Evolutionary conservation across 2,329 filamentous ascomycete species (phyloP), one percentile per base, ranked within the genome.

Genomic region (Talaromyces rugulosus): DNA sequence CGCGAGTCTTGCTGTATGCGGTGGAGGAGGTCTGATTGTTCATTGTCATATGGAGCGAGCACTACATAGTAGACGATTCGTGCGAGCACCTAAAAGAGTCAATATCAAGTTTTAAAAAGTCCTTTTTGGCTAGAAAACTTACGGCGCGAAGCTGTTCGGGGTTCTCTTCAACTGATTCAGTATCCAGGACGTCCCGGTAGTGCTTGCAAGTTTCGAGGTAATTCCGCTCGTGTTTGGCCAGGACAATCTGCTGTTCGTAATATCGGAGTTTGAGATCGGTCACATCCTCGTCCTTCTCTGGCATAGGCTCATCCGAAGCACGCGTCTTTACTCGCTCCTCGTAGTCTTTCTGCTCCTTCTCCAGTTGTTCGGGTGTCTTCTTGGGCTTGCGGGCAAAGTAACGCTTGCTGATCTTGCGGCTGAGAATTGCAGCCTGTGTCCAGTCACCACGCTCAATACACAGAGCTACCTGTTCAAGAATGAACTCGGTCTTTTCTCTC

Each of bases 151-250:
- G 86, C 79, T 96, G 92, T 65, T 88, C 82, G 7, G 92, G 85
- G 74, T 97, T 92, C 68, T 96, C 87, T 78, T 98, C 92, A 4
- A 99, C 92, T 3, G 93, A 91, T 76, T 96, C 92, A 0, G 96
- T 99, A 74, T 99, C 94, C 64, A 99, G 80, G 4, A 99, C 94
- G 75, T 98, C 93, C 75, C 95, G 86, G 81, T 98, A 99, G 80
- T 99, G 88, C 80, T 99, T 99, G 87, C 95, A 99, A 36, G 89
- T 94, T 66, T 98, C 94, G 36, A 99, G 87, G 72, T 99, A 99
- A 78, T 96, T 97, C 81, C 92, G 87, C 67, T 99, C 95, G 71
- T 99, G 93, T 84, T 97, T 98, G 61, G 95, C 91, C 59, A 99
- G 83, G 54, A 87, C 89, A 72, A 99, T 96, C 80, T 99, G 95